Evolutionary conservation across 2,329 filamentous ascomycete species (phyloP), one percentile per base, ranked within the genome.

Genomic region (Escovopsis sp.): DNA sequence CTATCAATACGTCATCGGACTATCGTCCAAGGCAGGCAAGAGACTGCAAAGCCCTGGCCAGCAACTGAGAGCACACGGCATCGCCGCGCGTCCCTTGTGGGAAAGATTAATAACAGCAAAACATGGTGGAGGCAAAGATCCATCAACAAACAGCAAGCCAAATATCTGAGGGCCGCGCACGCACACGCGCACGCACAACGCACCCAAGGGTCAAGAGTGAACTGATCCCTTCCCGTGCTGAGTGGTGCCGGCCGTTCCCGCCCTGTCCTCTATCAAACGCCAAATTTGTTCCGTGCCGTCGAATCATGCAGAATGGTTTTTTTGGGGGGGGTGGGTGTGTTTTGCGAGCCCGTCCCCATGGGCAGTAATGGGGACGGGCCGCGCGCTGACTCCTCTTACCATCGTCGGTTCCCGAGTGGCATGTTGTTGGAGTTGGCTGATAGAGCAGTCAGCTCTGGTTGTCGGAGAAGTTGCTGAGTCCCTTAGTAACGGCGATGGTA

Each of bases 351-450:
- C 40, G 37, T 39, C 16, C 29, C 14, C 39, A 31, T n/a, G 13
- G 13, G 27, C 8, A 30, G 27, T 11, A 3, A 30, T 9, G 11
- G 27, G 13, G 33, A 16, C 12, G 37, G 32, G 14, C n/a, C 39
- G 35, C 24, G 35, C 41, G 43, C 27, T 20, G 45, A 41, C 42
- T 41, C 47, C 53, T 63, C 53, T 63, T 67, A 72, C 70, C 69
- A 72, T 48, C 69, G 66, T 50, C 67, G 66, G 54, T 63, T 67
- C 53, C 63, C 60, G 30, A 73, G 56, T 41, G 69, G 68, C 54
- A 66, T 56, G 51, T 64, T 66, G 55, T 73, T 72, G 56, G 68
- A 65, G 53, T 68, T 66, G 58, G 60, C 60, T 63, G 55, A 52
- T 48, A 51, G 49, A 50, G 48, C 48, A 51, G 57, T 61, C 58